Percentiles rank a stretch among this genome's conserved stretches.
These are phyloP conservation scores for Pulveroboletus ravenelii DNA, from an alignment of 768 basidiomycete genomes.

Conservation along the genomic window DNA sequence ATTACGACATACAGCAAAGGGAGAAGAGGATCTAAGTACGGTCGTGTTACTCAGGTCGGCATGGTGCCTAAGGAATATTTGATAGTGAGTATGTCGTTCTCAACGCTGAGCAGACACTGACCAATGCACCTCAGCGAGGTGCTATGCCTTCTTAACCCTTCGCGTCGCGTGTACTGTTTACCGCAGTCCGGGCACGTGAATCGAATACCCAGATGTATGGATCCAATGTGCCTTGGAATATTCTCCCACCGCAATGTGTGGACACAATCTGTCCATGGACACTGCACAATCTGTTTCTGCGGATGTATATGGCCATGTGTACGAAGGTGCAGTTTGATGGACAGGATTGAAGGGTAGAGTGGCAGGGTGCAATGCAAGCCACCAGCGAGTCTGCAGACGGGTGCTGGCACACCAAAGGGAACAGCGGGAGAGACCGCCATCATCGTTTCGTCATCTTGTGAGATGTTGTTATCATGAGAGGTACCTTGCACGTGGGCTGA, in stretches of 20 bases:
- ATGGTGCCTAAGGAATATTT: no score
- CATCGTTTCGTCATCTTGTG: no score
- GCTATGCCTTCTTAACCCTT: slow-evolving; percentile 4
- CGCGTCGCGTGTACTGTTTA: slow-evolving; percentile 4
- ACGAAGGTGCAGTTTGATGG: slow-evolving; percentile 12
- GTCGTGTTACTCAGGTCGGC: no score
- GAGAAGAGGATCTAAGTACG: no score
- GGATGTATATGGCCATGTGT: slow-evolving; percentile 12
- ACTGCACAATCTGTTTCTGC: slow-evolving; percentile 1
- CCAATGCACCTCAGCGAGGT: slow-evolving; percentile 9
- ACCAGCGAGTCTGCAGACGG: slow-evolving; percentile 7
- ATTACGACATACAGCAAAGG: no score
- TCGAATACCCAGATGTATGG: slow-evolving; percentile 10
- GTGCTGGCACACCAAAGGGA: no score
- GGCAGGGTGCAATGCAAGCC: slow-evolving; percentile 2
- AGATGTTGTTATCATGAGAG: no score
- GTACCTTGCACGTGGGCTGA: no score
- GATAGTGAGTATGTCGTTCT: background rate
- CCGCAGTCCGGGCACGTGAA: slow-evolving; percentile 5
- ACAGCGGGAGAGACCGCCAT: background rate
- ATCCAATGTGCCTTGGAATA: slow-evolving; percentile 13
- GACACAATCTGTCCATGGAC: slow-evolving; percentile 14
- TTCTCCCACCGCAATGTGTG: slow-evolving; percentile 12
- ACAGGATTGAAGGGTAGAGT: background rate
- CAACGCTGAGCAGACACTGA: background rate